phyloP scores from a whole-genome alignment of 2,329 filamentous ascomycete genomes.

The Cordyceps sp. region DNA sequence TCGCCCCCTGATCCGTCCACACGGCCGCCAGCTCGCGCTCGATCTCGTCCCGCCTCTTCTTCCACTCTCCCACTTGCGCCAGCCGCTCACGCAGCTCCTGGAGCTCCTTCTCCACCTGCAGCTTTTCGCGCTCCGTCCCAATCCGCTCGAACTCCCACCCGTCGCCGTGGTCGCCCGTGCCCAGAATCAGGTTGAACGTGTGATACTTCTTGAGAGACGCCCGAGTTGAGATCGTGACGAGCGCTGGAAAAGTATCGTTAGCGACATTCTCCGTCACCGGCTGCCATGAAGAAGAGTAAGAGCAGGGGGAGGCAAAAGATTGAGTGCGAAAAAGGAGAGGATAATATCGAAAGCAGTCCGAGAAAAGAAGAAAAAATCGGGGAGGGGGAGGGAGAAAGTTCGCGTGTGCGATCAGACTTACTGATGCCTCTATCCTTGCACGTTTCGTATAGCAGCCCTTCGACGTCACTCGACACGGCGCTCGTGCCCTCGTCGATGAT shows the following conservation, averaged over 20 bases:
- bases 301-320: no score
- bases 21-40: constrained; percentile 59
- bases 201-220: constrained; percentile 94
- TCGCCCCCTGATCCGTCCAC: constrained; percentile 37
- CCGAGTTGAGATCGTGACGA: constrained; percentile 91
- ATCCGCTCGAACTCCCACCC: constrained; percentile 91
- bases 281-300: constrained; percentile 4
- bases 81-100: constrained; percentile 68
- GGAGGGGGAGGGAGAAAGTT: neutral
- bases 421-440: constrained; percentile 90
- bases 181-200: constrained; percentile 75
- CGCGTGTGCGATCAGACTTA: constrained; percentile 29
- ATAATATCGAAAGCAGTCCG: neutral
- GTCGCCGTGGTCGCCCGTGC: constrained; percentile 62
- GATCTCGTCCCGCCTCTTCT: constrained; percentile 60
- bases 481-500: constrained; percentile 94
- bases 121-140: constrained; percentile 83
- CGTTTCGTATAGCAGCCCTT: constrained; percentile 81
- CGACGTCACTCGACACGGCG: constrained; percentile 85
- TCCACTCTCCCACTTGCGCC: constrained; percentile 71
- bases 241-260: constrained; percentile 27
- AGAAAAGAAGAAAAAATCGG: neutral
- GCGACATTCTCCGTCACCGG: neutral
- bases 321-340: no score
- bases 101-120: constrained; percentile 81